phyloP scores from a whole-genome alignment of 1,139 yeast species.

The Magnusiomyces magnusii region DNA sequence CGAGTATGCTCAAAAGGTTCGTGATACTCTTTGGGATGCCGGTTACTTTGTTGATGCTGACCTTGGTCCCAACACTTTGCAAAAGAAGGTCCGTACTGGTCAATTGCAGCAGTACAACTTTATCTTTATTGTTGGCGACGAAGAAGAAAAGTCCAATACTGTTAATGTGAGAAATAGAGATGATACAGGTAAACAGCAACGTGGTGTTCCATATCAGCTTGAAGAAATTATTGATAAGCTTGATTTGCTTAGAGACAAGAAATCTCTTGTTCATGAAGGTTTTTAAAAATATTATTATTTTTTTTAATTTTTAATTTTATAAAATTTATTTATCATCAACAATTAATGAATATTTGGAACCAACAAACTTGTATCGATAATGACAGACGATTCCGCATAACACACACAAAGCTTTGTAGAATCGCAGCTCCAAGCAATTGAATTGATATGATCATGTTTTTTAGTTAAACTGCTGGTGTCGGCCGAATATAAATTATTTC shows the following conservation, averaged over 20 bases:
- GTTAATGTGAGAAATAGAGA: slow-evolving; percentile 95
- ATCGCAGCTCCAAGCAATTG: slow-evolving; percentile 25
- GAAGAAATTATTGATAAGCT: slow-evolving; percentile 65
- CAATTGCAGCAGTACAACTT: slow-evolving; percentile 89
- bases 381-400: slow-evolving; percentile 16
- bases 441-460: slow-evolving; percentile 7
- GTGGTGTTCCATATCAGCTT: slow-evolving; percentile 72
- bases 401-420: slow-evolving; percentile 24
- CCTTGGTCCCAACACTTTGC: slow-evolving; percentile 86
- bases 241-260: slow-evolving; percentile 37
- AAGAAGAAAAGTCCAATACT: slow-evolving; percentile 66
- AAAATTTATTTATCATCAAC: background rate
- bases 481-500: no score
- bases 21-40: slow-evolving; percentile 55
- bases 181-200: slow-evolving; percentile 75
- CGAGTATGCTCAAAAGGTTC: slow-evolving; percentile 78
- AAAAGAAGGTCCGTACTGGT: slow-evolving; percentile 94
- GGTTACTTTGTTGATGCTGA: slow-evolving; percentile 91
- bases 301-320: background rate
- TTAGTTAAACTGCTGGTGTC: background rate
- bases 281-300: slow-evolving; percentile 7
- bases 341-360: background rate
- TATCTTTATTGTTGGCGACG: slow-evolving; percentile 93
- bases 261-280: slow-evolving; percentile 14
- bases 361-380: slow-evolving; percentile 13